A percentile compares a stretch with the other conserved stretches of the same genome.
Conservation (phyloP, 164 flowering plant species). For the Vitis vinifera region ASM3070453v1 NC_081821.1:7555501-7556000, state of each 20-base stretch:
- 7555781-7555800: slow-evolving; percentile 70
- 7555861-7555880: neutral
- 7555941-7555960: neutral
- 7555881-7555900: neutral
- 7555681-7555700: slow-evolving; percentile 3
- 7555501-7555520: no score
- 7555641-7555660: slow-evolving; percentile 99
- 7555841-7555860: slow-evolving; percentile 8
- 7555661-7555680: slow-evolving; percentile 27
- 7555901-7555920: neutral
- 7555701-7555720: neutral
- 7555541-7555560: neutral
- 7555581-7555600: slow-evolving; percentile 79
- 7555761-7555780: slow-evolving; percentile 72
- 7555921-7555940: neutral
- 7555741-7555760: slow-evolving; percentile 47
- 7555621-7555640: slow-evolving; percentile 91
- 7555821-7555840: slow-evolving; percentile 63
- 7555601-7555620: slow-evolving; percentile 95
- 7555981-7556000: neutral
- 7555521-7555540: no score
- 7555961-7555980: neutral
- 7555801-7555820: slow-evolving; percentile 72
- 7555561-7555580: neutral
- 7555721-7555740: neutral